Percentiles rank a stretch among this genome's conserved stretches.
Evolutionary conservation across 2,329 filamentous ascomycete species (phyloP).

Genomic region (Colletotrichum limetticola): DNA sequence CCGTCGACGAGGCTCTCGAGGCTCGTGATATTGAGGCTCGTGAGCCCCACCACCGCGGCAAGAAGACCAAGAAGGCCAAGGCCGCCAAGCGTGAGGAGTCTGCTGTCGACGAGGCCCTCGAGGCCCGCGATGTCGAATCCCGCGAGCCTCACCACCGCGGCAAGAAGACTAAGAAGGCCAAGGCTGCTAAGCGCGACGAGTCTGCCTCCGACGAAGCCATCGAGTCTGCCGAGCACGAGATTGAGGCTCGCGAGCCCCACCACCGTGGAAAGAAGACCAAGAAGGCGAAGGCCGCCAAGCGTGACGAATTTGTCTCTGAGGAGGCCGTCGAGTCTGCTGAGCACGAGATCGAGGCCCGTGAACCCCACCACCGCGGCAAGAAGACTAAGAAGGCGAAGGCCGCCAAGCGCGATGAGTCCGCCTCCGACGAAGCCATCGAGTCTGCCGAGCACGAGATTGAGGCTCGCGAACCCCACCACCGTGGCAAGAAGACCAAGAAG

Average conservation of each 20-base stretch:
- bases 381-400: constrained; percentile 28
- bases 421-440: background rate
- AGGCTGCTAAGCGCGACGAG: constrained; percentile 21
- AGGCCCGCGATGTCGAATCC: constrained; percentile 32
- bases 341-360: constrained; percentile 31
- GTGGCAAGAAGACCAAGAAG: constrained; percentile 30
- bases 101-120: constrained; percentile 20
- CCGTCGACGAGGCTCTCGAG: constrained; percentile 7
- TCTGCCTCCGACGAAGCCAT: background rate
- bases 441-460: constrained; percentile 1
- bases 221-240: background rate
- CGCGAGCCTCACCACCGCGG: constrained; percentile 35
- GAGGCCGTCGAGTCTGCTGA: background rate
- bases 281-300: constrained; percentile 12
- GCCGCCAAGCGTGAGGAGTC: constrained; percentile 10
- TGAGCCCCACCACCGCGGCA: constrained; percentile 12
- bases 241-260: constrained; percentile 35
- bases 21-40: constrained; percentile 6
- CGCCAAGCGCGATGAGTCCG: background rate
- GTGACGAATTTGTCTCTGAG: constrained; percentile 13
- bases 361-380: constrained; percentile 35
- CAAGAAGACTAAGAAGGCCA: constrained; percentile 27
- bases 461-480: constrained; percentile 26
- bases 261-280: constrained; percentile 29
- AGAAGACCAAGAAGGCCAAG: background rate